Base-by-base conservation (phyloP, 352 stramenopile genomes). In the Phytopythium litorale region DNA sequence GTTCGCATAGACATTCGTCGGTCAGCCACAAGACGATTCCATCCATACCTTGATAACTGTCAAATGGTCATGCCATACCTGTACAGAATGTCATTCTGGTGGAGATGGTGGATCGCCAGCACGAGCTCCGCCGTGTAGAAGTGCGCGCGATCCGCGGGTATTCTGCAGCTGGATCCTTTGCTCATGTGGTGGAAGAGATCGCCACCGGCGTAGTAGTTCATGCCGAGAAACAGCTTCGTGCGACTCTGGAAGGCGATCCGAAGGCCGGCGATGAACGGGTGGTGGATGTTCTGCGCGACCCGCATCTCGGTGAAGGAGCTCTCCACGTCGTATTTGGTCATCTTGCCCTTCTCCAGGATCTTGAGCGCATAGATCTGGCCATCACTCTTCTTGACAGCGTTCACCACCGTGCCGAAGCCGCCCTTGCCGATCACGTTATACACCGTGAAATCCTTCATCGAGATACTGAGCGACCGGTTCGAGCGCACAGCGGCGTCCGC, bases 31-130 rank as follows among this genome's bases (percentile, higher is more conserved):
- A 15, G 11, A 40, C 35, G 35, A 40, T 9, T 11, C 8, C 33
- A 37, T 37, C n/a, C n/a, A n/a, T n/a, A n/a, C n/a, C n/a, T n/a
- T n/a, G n/a, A n/a, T n/a, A n/a, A n/a, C n/a, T n/a, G n/a, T n/a
- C n/a, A 46, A n/a, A n/a, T 19, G 15, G 19, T 0, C 48, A 53
- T 21, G 25, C 0, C 32, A n/a, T 55, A 87, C 78, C 89, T 77
- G 74, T 98, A 98, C 12, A 99, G 79, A 75, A 99, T 98, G 67
- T 98, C 85, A 66, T 96, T 87, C 55, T 97, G 78, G 71, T 98
- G 94, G 64, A 98, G 72, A 55, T 97, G 91, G 57, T 96, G 89
- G 60, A 98, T 95, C 30, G 86, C 94, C 9, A 97, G 72, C 38
- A 95, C 87, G 46, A 98, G 78, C 68, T 98, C 94, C 8, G 94